Conservation (phyloP, 2,329 filamentous ascomycete genomes). For the Domatiomyces catenatus region DNA sequence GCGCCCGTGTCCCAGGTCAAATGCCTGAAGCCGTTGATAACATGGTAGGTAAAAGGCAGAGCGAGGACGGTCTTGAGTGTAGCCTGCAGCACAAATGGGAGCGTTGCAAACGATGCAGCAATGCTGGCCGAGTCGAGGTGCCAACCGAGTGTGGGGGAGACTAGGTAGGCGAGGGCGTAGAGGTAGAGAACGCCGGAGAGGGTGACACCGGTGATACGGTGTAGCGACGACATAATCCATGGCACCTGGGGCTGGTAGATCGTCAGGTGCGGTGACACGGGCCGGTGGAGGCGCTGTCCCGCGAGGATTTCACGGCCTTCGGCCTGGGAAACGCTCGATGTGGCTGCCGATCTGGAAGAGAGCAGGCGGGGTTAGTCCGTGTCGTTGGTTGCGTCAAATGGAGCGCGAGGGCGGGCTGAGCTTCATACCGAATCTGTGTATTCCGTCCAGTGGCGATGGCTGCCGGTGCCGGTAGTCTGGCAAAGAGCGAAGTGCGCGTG, state of each 20-base stretch:
- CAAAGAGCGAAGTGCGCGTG: constrained; percentile 23
- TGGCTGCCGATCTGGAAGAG: constrained; percentile 10
- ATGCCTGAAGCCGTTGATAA: constrained; percentile 55
- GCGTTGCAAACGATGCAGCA: constrained; percentile 48
- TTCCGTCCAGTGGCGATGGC: constrained; percentile 29
- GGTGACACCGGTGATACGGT: constrained; percentile 67
- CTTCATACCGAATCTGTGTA: constrained; percentile 29
- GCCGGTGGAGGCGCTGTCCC: constrained; percentile 64
- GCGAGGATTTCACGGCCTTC: constrained; percentile 54
- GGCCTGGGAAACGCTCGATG: constrained; percentile 37
- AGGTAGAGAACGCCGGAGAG: constrained; percentile 63
- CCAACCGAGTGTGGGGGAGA: constrained; percentile 58
- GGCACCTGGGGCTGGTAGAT: constrained; percentile 83
- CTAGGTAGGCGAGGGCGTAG: constrained; percentile 68
- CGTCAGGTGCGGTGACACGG: constrained; percentile 66
- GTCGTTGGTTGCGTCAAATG: not conserved
- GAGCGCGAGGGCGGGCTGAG: not conserved
- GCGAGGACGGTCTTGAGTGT: constrained; percentile 43
- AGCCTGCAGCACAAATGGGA: constrained; percentile 45
- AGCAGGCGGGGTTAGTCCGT: not conserved
- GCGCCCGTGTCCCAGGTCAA: constrained; percentile 53
- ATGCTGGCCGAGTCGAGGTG: constrained; percentile 50
- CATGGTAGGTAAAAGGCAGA: constrained; percentile 53
- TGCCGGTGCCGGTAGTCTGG: constrained; percentile 29
- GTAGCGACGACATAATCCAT: constrained; percentile 60